These are phyloP conservation scores for Xerocomellus intermedius DNA, from an alignment of 768 basidiomycete species.

Conservation along the genomic window DNA sequence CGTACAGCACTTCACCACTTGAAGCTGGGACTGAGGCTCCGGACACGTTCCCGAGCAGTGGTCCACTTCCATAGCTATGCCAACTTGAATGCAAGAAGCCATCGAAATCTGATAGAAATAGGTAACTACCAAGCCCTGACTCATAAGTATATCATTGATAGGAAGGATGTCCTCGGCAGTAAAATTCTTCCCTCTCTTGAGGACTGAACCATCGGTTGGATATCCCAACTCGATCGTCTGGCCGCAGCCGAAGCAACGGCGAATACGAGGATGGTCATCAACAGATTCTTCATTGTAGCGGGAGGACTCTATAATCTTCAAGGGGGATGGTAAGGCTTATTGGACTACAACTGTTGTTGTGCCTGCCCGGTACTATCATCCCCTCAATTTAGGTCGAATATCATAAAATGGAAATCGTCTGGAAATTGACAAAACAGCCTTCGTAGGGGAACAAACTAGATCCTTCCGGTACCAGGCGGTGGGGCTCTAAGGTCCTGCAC, in stretches of 20 bases:
- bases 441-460: not conserved
- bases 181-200: not conserved
- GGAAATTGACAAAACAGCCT: not conserved
- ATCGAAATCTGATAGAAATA: not conserved
- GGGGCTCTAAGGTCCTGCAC: slow-evolving; percentile 20
- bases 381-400: not conserved
- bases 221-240: no score
- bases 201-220: not conserved
- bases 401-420: no score
- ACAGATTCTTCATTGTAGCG: no score
- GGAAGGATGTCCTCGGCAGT: not conserved
- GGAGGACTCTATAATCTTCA: no score
- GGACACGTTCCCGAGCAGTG: not conserved
- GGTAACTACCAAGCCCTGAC: not conserved
- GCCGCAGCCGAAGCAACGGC: no score
- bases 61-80: slow-evolving; percentile 4
- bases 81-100: slow-evolving; percentile 13
- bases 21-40: slow-evolving; percentile 1
- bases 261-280: no score
- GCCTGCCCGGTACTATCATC: no score
- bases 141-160: not conserved
- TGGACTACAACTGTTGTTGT: no score
- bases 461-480: not conserved
- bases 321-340: no score
- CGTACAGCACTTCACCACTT: slow-evolving; percentile 5